phyloP scores from a whole-genome alignment of 2,329 filamentous ascomycete genomes.

The Xylaria arbuscula region DNA sequence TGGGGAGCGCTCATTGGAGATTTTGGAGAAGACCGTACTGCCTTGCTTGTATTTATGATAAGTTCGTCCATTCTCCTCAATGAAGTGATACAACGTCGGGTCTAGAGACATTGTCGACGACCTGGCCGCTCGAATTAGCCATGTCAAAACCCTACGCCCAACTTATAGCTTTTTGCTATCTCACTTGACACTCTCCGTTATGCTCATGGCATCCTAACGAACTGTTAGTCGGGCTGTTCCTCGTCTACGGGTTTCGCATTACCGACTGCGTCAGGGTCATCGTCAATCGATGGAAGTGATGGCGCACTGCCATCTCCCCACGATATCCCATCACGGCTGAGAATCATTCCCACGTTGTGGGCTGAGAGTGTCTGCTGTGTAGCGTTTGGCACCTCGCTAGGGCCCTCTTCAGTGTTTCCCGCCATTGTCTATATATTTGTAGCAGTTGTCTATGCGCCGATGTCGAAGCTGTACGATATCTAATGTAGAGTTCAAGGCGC shows the following conservation, averaged over 20 bases:
- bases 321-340: slow-evolving; percentile 34
- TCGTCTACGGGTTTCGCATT: not conserved
- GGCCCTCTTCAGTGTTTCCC: not conserved
- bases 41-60: slow-evolving; percentile 50
- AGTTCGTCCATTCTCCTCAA: slow-evolving; percentile 49
- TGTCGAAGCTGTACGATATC: slow-evolving; percentile 1
- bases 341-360: slow-evolving; percentile 20
- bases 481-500: not conserved
- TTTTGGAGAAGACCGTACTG: slow-evolving; percentile 40
- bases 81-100: slow-evolving; percentile 45
- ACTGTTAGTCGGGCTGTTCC: slow-evolving; percentile 16
- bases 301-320: slow-evolving; percentile 44
- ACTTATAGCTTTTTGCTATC: not conserved
- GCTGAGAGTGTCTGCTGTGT: not conserved
- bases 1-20: not conserved
- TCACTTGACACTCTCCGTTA: slow-evolving; percentile 34
- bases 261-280: slow-evolving; percentile 40
- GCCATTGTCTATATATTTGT: slow-evolving; percentile 11
- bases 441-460: not conserved
- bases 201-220: slow-evolving; percentile 34
- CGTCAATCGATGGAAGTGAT: slow-evolving; percentile 45
- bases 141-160: not conserved
- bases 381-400: not conserved
- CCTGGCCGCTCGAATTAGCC: slow-evolving; percentile 31
- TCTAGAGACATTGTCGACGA: slow-evolving; percentile 48